phyloP scores from a whole-genome alignment of 164 flowering plant species.

The Saururus chinensis region DNA sequence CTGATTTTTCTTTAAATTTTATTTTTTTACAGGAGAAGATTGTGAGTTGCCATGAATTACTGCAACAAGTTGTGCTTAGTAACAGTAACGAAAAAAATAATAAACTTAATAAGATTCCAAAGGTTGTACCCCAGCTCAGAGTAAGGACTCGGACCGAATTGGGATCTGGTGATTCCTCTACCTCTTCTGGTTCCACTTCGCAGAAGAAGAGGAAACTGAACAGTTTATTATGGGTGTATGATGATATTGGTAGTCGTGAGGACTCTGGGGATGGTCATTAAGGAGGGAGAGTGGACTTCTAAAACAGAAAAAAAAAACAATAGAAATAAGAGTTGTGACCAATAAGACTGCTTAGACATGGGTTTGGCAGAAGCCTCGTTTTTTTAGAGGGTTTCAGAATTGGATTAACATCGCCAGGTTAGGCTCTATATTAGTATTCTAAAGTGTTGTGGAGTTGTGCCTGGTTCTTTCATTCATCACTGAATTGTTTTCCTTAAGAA shows the following conservation, averaged over 20 bases:
- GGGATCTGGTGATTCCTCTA: slow-evolving; percentile 26
- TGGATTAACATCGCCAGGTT: slow-evolving; percentile 22
- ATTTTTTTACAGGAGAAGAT: slow-evolving; percentile 58
- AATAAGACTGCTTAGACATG: slow-evolving; percentile 18
- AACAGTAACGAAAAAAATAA: slow-evolving; percentile 10
- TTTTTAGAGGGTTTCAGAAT: slow-evolving; percentile 29
- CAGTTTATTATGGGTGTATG: slow-evolving; percentile 43
- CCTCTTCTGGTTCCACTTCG: slow-evolving; percentile 34
- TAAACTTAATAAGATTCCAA: slow-evolving; percentile 25
- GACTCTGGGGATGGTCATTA: slow-evolving; percentile 7
- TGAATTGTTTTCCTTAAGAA: background rate
- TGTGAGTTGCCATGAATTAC: slow-evolving; percentile 42
- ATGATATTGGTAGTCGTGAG: slow-evolving; percentile 23
- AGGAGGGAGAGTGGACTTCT: background rate
- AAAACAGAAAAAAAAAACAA: background rate
- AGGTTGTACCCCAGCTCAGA: slow-evolving; percentile 38
- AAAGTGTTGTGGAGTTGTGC: slow-evolving; percentile 15
- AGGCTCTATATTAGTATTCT: slow-evolving; percentile 15
- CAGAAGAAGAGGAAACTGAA: slow-evolving; percentile 65
- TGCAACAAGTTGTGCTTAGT: slow-evolving; percentile 33
- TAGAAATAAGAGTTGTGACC: slow-evolving; percentile 1
- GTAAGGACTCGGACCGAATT: slow-evolving; percentile 33
- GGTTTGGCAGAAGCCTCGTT: slow-evolving; percentile 25
- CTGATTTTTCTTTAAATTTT: background rate
- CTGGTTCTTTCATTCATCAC: slow-evolving; percentile 7